These are phyloP conservation scores for Tricholoma matsutake DNA, from an alignment of 768 basidiomycete genomes.

Conservation along the genomic window DNA sequence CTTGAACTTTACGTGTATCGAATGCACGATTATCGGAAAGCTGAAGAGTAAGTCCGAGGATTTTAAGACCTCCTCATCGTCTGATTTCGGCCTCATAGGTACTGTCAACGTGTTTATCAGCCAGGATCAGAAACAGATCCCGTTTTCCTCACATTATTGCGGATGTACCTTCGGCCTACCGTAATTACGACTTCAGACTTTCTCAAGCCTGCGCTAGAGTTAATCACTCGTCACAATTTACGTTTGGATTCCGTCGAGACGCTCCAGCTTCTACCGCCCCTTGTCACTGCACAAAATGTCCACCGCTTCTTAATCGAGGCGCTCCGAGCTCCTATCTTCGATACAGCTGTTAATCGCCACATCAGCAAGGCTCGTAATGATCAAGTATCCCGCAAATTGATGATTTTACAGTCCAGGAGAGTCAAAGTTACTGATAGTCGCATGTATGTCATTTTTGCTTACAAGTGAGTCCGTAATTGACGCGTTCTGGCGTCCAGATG, in stretches of 20 bases:
- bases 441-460: constrained; percentile 59
- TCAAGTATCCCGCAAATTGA: constrained; percentile 66
- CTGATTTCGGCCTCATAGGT: constrained; percentile 43
- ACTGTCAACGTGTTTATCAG: constrained; percentile 83
- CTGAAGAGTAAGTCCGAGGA: constrained; percentile 68
- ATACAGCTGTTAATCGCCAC: constrained; percentile 64
- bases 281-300: constrained; percentile 82
- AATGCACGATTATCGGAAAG: constrained; percentile 77
- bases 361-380: constrained; percentile 76
- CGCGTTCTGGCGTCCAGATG: constrained; percentile 51
- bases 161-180: constrained; percentile 81
- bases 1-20: constrained; percentile 94
- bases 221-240: constrained; percentile 81
- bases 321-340: constrained; percentile 62
- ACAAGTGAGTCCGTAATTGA: neutral
- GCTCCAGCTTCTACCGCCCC: constrained; percentile 83
- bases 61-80: neutral
- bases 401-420: constrained; percentile 73
- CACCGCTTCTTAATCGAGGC: constrained; percentile 73
- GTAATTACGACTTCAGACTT: constrained; percentile 50
- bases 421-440: constrained; percentile 91
- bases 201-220: constrained; percentile 79
- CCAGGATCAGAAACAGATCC: constrained; percentile 49
- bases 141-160: constrained; percentile 83
- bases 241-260: constrained; percentile 81